These are phyloP conservation scores for Neurospora sp. DNA, from an alignment of 495 filamentous ascomycete species.

Conservation along the genomic window DNA sequence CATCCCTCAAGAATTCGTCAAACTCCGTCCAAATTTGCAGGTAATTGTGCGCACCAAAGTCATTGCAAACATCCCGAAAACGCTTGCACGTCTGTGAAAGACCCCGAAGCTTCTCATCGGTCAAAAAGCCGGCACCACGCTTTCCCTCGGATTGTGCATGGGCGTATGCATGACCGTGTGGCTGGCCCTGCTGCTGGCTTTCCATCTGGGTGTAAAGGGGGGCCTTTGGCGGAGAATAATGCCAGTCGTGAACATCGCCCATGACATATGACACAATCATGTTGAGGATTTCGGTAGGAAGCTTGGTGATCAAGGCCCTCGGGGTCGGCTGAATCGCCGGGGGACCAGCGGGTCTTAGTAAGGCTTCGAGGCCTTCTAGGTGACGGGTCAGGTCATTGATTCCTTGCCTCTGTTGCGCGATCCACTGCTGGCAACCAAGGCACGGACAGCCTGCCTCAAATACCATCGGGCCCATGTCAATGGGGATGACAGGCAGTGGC, in stretches of 20 bases:
- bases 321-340: not conserved
- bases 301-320: not conserved
- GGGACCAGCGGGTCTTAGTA: not conserved
- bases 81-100: not conserved
- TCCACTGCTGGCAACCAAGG: not conserved
- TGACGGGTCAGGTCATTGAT: not conserved
- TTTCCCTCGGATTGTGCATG: not conserved
- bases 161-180: not conserved
- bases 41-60: not conserved
- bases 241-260: not conserved
- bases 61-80: not conserved
- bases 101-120: not conserved
- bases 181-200: not conserved
- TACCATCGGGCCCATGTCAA: not conserved
- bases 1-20: not conserved
- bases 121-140: not conserved
- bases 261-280: not conserved
- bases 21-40: not conserved
- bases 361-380: not conserved
- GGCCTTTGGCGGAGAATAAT: not conserved
- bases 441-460: not conserved
- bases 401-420: not conserved
- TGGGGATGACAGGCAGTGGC: not conserved
- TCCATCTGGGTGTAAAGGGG: not conserved
- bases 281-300: not conserved